Evolutionary conservation across 192 early-diverging fungal species (phyloP), one percentile per base, ranked within the genome.

Genomic region (Oehlia diaphana): DNA sequence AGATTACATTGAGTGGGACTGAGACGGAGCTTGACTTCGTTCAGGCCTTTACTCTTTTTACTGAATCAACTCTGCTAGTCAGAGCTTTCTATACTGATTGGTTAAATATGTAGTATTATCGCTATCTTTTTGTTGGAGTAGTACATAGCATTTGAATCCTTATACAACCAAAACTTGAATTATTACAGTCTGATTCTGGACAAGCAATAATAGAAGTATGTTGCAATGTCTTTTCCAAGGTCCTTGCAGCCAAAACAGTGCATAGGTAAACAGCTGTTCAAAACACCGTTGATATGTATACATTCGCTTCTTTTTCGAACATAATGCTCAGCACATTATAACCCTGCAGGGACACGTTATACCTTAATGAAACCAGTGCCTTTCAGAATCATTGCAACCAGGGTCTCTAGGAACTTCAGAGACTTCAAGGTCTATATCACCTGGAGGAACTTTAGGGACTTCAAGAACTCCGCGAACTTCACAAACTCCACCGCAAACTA

Each of bases 31-130:
- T 73, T 73, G 65, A 47, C 23, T 79, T 79, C 63, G 74, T 23
- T 72, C 70, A 79, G 37, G 1, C 0, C 21, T 50, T 31, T 26
- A 71, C 23, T 64, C 53, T 80, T 80, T 80, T 80, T 35, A 80
- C 58, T 26, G 47, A 79, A 79, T 42, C 26, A 74, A 63, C 70
- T 79, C 39, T 65, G 61, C 28, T 9, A 21, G 3, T 79, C 16
- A 67, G 77, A 58, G 1, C 44, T 44, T 67, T 79, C 7, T 74
- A 67, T 71, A 31, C 2, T 28, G 21, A 2, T 62, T 79, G 68
- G 39, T 19, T 79, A 7, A 28, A 74, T 26, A 50, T 74, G 8
- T n/a, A 74, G 23, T 61, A 61, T 74, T 74, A 9, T 74, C 1
- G 2, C 50, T 21, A 58, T 74, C 31, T 49, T 74, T 19, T 26